phyloP scores from a whole-genome alignment of 192 early-diverging fungal genomes.

The Obelidium mucronatum region DNA sequence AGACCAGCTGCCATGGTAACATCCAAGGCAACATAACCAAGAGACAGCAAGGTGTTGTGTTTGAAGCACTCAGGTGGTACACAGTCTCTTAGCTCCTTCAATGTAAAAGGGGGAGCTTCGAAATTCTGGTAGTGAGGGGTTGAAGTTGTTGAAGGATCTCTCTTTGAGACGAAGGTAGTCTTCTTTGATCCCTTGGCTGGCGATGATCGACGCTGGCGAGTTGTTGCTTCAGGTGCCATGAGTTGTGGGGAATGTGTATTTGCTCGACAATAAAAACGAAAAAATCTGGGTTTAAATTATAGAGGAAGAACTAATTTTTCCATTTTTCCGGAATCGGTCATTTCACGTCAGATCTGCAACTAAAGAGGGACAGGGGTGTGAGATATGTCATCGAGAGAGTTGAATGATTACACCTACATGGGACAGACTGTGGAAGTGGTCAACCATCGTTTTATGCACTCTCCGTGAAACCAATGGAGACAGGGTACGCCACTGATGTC shows the following conservation, averaged over 20 bases:
- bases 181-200: background rate
- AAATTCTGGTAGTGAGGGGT: background rate
- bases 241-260: too few relatives aligned
- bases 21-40: conserved; percentile 83
- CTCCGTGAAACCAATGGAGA: conserved; percentile 25
- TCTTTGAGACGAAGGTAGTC: background rate
- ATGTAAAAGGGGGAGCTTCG: conserved; percentile 32
- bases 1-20: conserved; percentile 70
- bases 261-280: too few relatives aligned
- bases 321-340: too few relatives aligned
- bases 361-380: background rate
- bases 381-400: background rate
- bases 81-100: too few relatives aligned
- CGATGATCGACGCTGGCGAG: background rate
- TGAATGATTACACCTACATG: conserved; percentile 10
- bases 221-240: conserved; percentile 7
- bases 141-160: background rate
- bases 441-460: conserved; percentile 14
- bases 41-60: conserved; percentile 79
- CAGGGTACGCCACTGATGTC: conserved; percentile 17
- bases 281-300: too few relatives aligned
- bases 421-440: conserved; percentile 4
- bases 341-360: background rate
- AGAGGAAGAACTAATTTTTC: too few relatives aligned
- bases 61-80: conserved; percentile 95